Percentiles rank a stretch among this genome's conserved stretches.
These are phyloP conservation scores for barley (Hordeum vulgare) DNA, from an alignment of 176 grass and related monocot genomes.

Conservation along the genomic window MorexV3_pseudomolecules_assembly NC_058523.1:383805923-383806422, in stretches of 20 bases:
- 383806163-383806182: slow-evolving; percentile 61
- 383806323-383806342: slow-evolving; percentile 12
- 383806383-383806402: slow-evolving; percentile 52
- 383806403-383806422: slow-evolving; percentile 18
- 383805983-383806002: slow-evolving; percentile 85
- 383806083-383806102: slow-evolving; percentile 47
- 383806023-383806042: slow-evolving; percentile 24
- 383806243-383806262: slow-evolving; percentile 75
- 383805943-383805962: slow-evolving; percentile 80
- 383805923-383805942: slow-evolving; percentile 60
- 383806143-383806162: slow-evolving; percentile 68
- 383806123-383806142: slow-evolving; percentile 61
- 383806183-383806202: slow-evolving; percentile 79
- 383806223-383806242: slow-evolving; percentile 59
- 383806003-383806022: slow-evolving; percentile 30
- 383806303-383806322: neutral
- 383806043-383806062: slow-evolving; percentile 30
- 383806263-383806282: slow-evolving; percentile 50
- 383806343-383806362: slow-evolving; percentile 53
- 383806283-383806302: neutral
- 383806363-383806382: slow-evolving; percentile 64
- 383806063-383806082: slow-evolving; percentile 29
- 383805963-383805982: slow-evolving; percentile 73
- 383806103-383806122: slow-evolving; percentile 60
- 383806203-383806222: slow-evolving; percentile 74